These are phyloP conservation scores for Herpomyces periplanetae DNA, from an alignment of 2,329 filamentous ascomycete genomes.

Conservation along the genomic window DNA sequence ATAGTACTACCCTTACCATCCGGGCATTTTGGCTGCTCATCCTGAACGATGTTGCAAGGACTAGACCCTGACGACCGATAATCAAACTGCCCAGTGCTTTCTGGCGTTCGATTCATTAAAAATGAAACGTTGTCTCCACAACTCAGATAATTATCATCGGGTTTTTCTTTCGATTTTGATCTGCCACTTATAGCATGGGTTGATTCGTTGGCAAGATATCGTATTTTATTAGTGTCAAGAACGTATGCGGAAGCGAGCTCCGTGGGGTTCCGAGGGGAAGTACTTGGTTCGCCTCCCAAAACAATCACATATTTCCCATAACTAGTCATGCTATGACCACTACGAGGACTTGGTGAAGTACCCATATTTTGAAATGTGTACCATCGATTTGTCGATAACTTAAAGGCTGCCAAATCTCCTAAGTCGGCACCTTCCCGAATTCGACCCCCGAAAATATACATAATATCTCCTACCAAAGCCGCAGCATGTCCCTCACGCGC, in stretches of 20 bases:
- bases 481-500: conserved; percentile 79
- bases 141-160: too few relatives aligned
- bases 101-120: too few relatives aligned
- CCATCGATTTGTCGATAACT: conserved; percentile 51
- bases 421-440: conserved; percentile 73
- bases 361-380: conserved; percentile 99
- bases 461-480: conserved; percentile 72
- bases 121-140: too few relatives aligned
- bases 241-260: conserved; percentile 69
- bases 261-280: conserved; percentile 32
- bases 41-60: too few relatives aligned
- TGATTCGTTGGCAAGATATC: conserved; percentile 43
- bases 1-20: too few relatives aligned
- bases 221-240: conserved; percentile 73
- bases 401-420: conserved; percentile 59
- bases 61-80: too few relatives aligned
- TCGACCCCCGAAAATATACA: conserved; percentile 93
- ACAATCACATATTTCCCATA: conserved; percentile 74
- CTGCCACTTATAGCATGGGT: conserved; percentile 5
- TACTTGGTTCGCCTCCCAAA: conserved; percentile 70
- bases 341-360: conserved; percentile 60
- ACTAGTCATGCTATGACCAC: conserved; percentile 87
- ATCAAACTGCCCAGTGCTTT: too few relatives aligned
- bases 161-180: conserved; percentile 6
- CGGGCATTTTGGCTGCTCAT: too few relatives aligned